A percentile compares a stretch with the other conserved stretches of the same genome.
These are phyloP conservation scores for Rachicladosporium sp. DNA, from an alignment of 2,329 filamentous ascomycete species.

Conservation along the genomic window DNA sequence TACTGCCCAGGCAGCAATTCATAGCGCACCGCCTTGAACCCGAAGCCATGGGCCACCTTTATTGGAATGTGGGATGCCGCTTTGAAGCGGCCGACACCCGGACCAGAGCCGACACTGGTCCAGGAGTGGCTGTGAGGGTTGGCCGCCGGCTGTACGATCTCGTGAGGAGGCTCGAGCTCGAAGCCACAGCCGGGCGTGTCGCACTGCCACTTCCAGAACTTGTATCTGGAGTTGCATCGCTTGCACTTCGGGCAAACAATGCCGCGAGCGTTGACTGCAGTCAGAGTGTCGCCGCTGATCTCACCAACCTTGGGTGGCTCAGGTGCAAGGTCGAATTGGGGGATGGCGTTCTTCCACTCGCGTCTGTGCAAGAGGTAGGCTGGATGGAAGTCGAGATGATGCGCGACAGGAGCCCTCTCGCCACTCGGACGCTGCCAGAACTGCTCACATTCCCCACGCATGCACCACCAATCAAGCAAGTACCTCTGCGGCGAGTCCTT, in stretches of 20 bases:
- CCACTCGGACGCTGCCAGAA: slow-evolving; percentile 43
- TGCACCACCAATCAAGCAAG: slow-evolving; percentile 45
- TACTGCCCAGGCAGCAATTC: slow-evolving; percentile 29
- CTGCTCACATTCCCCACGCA: slow-evolving; percentile 36
- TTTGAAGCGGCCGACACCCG: slow-evolving; percentile 16
- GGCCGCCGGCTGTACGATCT: slow-evolving; percentile 12
- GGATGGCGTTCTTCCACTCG: slow-evolving; percentile 27
- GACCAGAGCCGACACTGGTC: slow-evolving; percentile 18
- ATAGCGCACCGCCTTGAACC: slow-evolving; percentile 34
- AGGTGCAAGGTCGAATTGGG: slow-evolving; percentile 28
- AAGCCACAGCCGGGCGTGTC: slow-evolving; percentile 39
- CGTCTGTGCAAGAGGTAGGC: slow-evolving; percentile 46
- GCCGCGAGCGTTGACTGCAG: slow-evolving; percentile 45
- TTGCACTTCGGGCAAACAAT: slow-evolving; percentile 55
- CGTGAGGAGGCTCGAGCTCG: slow-evolving; percentile 14
- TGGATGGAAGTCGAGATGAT: slow-evolving; percentile 38
- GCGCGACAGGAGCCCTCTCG: slow-evolving; percentile 14
- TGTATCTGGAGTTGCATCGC: slow-evolving; percentile 47
- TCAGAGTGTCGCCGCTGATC: slow-evolving; percentile 35
- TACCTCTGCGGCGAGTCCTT: slow-evolving; percentile 27
- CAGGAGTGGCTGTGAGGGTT: slow-evolving; percentile 13
- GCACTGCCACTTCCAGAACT: slow-evolving; percentile 54
- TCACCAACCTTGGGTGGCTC: slow-evolving; percentile 27
- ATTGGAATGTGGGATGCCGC: slow-evolving; percentile 22
- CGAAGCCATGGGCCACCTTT: slow-evolving; percentile 23